Percentiles rank a stretch among this genome's conserved stretches.
Conservation (phyloP, 108 stramenopile genomes). For the Bacterosira constricta region DNA sequence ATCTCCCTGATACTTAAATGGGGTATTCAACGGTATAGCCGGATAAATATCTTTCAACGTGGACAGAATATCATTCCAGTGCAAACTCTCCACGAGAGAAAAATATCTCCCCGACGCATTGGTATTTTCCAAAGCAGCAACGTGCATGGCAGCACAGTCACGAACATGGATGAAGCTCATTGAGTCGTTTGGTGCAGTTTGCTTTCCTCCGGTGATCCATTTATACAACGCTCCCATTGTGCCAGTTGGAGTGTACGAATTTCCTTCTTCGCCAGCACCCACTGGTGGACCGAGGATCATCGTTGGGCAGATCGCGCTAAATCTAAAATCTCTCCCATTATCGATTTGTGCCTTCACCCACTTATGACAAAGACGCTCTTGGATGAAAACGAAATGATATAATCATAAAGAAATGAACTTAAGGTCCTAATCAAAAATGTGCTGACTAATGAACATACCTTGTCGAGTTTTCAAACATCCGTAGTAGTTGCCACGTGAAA, state of each 20-base stretch:
- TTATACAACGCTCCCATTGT: conserved; percentile 30
- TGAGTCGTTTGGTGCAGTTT: conserved; percentile 36
- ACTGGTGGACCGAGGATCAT: conserved; percentile 35
- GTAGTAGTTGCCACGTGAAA: conserved; percentile 22
- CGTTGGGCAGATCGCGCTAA: conserved; percentile 28
- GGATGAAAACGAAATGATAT: too few relatives aligned
- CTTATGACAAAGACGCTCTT: conserved; percentile 28
- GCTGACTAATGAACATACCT: too few relatives aligned
- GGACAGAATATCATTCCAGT: conserved; percentile 49
- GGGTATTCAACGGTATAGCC: not conserved
- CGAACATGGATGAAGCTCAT: conserved; percentile 43
- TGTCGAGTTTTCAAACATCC: conserved; percentile 46
- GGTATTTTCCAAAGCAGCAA: conserved; percentile 28
- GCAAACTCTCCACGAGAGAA: conserved; percentile 40
- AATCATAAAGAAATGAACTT: too few relatives aligned
- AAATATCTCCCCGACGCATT: conserved; percentile 43
- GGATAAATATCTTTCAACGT: conserved; percentile 35
- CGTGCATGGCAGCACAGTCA: conserved; percentile 45
- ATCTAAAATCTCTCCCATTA: conserved; percentile 14
- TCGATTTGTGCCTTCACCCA: conserved; percentile 5
- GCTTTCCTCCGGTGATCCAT: conserved; percentile 16
- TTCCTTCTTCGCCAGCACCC: not conserved
- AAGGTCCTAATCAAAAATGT: too few relatives aligned
- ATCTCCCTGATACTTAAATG: conserved; percentile 39
- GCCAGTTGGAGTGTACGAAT: conserved; percentile 19